Evolutionary conservation across 129 eudicot genomes (phyloP).

Genomic region (Erigeron canadensis): DNA sequence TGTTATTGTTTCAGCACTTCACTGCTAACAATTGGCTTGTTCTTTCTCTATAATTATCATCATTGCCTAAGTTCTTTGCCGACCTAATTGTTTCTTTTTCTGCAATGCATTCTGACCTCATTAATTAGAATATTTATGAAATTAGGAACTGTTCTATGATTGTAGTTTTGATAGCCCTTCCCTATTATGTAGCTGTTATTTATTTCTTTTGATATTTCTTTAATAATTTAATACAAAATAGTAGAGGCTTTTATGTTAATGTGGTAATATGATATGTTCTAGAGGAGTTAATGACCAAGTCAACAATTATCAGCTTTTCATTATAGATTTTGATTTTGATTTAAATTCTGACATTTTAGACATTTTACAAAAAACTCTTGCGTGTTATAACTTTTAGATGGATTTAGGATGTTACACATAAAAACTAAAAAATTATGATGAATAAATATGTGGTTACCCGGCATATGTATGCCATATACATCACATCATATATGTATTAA

Average conservation of each 20-base stretch:
- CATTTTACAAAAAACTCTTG: not conserved
- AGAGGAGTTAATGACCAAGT: not conserved
- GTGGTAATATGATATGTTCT: not conserved
- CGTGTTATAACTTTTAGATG: conserved; percentile 9
- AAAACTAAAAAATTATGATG: conserved; percentile 2
- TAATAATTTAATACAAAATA: not conserved
- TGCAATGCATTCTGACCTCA: not conserved
- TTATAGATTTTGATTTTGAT: not conserved
- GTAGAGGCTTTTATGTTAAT: not conserved
- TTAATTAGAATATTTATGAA: not conserved
- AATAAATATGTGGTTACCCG: conserved; percentile 2
- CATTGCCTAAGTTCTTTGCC: not conserved
- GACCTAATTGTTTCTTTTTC: not conserved
- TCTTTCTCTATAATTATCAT: not conserved
- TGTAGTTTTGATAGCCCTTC: conserved; percentile 3
- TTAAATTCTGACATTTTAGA: no score
- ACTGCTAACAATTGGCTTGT: not conserved
- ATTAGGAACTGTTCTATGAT: not conserved
- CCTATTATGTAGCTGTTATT: not conserved
- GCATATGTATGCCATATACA: not conserved
- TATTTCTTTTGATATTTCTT: not conserved
- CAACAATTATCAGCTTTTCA: not conserved
- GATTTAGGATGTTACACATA: not conserved
- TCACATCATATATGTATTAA: conserved; percentile 3
- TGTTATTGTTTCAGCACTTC: no score